phyloP scores from a whole-genome alignment of 2,329 filamentous ascomycete species.

The Dothistroma pini region DNA sequence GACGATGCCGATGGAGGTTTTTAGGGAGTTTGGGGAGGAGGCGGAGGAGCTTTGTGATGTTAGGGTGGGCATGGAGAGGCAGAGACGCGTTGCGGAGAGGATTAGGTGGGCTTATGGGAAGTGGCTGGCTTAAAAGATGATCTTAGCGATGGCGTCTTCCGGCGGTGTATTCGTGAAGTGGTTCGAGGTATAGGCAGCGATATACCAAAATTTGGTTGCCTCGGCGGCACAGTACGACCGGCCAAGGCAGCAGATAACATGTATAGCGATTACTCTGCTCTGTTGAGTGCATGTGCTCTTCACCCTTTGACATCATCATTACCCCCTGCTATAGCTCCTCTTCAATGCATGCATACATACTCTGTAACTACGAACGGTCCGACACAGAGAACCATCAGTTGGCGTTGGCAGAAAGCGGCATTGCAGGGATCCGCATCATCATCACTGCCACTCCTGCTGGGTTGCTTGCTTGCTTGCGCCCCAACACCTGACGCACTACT shows the following conservation, averaged over 20 bases:
- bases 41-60: slow-evolving; percentile 81
- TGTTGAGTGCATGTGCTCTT: neutral
- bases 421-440: neutral
- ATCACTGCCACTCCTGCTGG: neutral
- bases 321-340: neutral
- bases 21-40: slow-evolving; percentile 84
- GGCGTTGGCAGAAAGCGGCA: neutral
- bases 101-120: slow-evolving; percentile 87
- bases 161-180: neutral
- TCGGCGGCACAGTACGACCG: neutral
- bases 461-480: neutral
- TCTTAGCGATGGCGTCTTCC: neutral
- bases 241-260: neutral
- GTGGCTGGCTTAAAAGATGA: slow-evolving; percentile 49
- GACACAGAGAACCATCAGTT: neutral
- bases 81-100: slow-evolving; percentile 73
- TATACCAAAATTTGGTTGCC: neutral
- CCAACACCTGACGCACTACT: neutral
- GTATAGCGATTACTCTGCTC: neutral
- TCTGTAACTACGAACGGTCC: neutral
- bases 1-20: slow-evolving; percentile 69
- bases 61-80: slow-evolving; percentile 68
- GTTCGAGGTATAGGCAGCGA: neutral
- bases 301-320: neutral
- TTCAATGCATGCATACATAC: neutral